Percentiles rank a stretch among this genome's conserved stretches.
These are phyloP conservation scores for Penicillium chermesinum DNA, from an alignment of 495 filamentous ascomycete species.

Conservation along the genomic window DNA sequence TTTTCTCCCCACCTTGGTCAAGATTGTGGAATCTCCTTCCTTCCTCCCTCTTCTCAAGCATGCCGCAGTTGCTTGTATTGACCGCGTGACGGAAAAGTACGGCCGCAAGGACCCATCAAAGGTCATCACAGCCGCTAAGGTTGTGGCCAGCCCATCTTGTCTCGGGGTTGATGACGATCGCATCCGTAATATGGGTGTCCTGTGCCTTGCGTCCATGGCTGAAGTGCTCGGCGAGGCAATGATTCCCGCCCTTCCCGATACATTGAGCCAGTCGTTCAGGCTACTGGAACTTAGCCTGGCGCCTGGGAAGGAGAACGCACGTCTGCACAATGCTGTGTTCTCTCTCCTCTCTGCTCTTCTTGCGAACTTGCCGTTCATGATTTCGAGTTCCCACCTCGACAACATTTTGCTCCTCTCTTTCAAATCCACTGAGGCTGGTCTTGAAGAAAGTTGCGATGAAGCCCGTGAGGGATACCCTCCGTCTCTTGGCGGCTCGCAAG, in stretches of 20 bases:
- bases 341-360: constrained; percentile 72
- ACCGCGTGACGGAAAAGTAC: constrained; percentile 85
- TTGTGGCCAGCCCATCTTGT: constrained; percentile 70
- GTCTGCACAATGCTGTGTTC: constrained; percentile 76
- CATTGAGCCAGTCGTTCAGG: constrained; percentile 62
- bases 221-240: constrained; percentile 81
- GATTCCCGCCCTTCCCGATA: constrained; percentile 72
- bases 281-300: constrained; percentile 61
- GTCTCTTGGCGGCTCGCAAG: constrained; percentile 60
- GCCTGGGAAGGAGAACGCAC: constrained; percentile 45
- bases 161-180: constrained; percentile 66
- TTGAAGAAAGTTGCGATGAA: constrained; percentile 53
- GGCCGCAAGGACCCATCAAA: constrained; percentile 77
- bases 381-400: constrained; percentile 67
- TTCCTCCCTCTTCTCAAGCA: constrained; percentile 69
- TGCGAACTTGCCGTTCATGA: constrained; percentile 78
- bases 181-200: constrained; percentile 73
- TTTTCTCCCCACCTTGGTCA: constrained; percentile 71
- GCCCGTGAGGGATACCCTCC: constrained; percentile 62
- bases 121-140: constrained; percentile 57
- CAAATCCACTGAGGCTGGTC: constrained; percentile 55
- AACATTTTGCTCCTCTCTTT: constrained; percentile 63
- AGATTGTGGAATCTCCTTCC: constrained; percentile 65
- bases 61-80: constrained; percentile 78
- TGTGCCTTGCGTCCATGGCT: constrained; percentile 82